Conservation (phyloP, 441 rosid genomes). For the Gossypium schwendimanii region DNA sequence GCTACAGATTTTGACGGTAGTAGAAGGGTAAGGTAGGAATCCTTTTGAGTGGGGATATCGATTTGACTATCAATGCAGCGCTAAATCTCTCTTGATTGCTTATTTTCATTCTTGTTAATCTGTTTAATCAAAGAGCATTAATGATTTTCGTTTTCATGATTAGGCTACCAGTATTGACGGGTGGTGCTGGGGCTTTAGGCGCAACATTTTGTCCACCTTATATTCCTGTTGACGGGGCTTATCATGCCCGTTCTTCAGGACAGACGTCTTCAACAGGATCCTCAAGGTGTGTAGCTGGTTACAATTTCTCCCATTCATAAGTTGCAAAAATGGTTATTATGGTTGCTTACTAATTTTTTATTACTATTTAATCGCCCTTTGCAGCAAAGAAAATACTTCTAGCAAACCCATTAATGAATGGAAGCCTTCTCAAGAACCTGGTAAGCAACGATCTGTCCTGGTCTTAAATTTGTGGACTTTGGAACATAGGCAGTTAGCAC, state of each 20-base stretch:
- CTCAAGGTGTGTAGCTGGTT: constrained; percentile 38
- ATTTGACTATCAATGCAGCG: not conserved
- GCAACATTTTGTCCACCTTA: constrained; percentile 73
- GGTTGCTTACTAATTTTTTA: not conserved
- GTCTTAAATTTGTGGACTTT: not conserved
- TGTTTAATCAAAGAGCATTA: not conserved
- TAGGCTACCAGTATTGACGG: constrained; percentile 84
- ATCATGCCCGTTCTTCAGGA: constrained; percentile 47
- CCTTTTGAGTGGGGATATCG: not conserved
- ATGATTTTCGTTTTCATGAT: constrained; percentile 13
- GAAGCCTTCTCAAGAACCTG: constrained; percentile 55
- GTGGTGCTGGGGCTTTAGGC: constrained; percentile 79
- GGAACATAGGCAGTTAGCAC: not conserved
- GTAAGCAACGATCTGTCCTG: constrained; percentile 28
- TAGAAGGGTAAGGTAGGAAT: not conserved
- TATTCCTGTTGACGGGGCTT: constrained; percentile 63
- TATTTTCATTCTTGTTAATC: not conserved
- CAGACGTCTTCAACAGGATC: constrained; percentile 55
- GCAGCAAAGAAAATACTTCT: constrained; percentile 61
- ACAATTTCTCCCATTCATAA: not conserved
- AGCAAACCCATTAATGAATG: constrained; percentile 52
- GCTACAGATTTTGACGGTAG: not conserved
- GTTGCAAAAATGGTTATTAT: not conserved
- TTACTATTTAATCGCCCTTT: constrained; percentile 9
- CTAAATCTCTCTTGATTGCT: not conserved